phyloP scores from a whole-genome alignment of 805 yeast genomes.

The Starmerella sirachaensis region DNA sequence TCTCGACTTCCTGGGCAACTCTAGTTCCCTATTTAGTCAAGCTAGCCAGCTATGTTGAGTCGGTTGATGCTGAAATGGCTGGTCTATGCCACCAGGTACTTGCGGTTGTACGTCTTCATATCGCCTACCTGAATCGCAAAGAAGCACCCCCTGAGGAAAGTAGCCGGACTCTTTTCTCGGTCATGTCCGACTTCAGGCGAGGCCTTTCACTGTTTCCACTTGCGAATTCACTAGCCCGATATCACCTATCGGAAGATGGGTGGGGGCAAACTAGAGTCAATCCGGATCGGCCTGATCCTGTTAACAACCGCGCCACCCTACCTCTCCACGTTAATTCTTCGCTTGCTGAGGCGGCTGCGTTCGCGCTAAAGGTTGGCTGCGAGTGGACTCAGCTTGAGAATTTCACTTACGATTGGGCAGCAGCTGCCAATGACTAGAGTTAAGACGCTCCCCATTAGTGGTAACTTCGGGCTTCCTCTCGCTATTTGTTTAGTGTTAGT shows the following conservation, averaged over 20 bases:
- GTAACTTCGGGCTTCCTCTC: too few relatives aligned
- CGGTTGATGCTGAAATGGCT: constrained; percentile 22
- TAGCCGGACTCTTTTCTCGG: constrained; percentile 9
- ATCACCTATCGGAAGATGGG: constrained; percentile 12
- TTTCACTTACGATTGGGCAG: constrained; percentile 26
- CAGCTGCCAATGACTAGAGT: background rate
- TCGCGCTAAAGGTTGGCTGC: constrained; percentile 27
- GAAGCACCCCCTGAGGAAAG: constrained; percentile 5
- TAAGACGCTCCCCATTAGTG: too few relatives aligned
- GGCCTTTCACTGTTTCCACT: constrained; percentile 23
- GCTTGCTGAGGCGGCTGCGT: constrained; percentile 33
- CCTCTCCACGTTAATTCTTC: constrained; percentile 32
- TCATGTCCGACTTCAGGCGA: constrained; percentile 24
- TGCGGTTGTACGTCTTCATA: constrained; percentile 26
- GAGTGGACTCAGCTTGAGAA: constrained; percentile 30
- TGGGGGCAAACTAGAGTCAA: constrained; percentile 20
- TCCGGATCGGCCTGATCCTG: constrained; percentile 26
- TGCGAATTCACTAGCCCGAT: constrained; percentile 17
- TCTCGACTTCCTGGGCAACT: constrained; percentile 27
- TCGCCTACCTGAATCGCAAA: constrained; percentile 13
- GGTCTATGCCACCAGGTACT: constrained; percentile 27
- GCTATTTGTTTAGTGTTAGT: too few relatives aligned
- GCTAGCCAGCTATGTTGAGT: constrained; percentile 22
- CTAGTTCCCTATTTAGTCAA: constrained; percentile 28
- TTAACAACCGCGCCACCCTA: constrained; percentile 27